These are phyloP conservation scores for Pezicula neosporulosa DNA, from an alignment of 2,329 filamentous ascomycete species.

Conservation along the genomic window DNA sequence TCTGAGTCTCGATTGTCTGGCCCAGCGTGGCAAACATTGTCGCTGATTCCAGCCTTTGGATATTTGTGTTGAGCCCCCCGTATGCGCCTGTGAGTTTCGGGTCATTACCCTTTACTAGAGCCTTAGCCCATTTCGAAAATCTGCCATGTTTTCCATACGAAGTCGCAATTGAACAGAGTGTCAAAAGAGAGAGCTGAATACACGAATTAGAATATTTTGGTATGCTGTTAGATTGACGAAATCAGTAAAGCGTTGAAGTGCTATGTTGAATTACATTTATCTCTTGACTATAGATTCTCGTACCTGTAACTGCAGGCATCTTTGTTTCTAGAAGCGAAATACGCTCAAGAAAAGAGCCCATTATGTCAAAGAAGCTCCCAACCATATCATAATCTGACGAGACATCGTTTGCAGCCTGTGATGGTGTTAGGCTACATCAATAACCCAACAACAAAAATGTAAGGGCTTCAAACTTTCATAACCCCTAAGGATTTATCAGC, in stretches of 20 bases:
- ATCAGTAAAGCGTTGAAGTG: no score
- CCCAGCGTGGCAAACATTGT: conserved; percentile 31
- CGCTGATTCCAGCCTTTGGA: conserved; percentile 27
- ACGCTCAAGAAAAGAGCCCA: conserved; percentile 33
- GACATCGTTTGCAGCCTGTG: conserved; percentile 19
- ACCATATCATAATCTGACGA: conserved; percentile 36
- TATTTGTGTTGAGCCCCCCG: conserved; percentile 23
- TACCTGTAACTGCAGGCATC: conserved; percentile 16
- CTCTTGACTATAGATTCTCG: no score
- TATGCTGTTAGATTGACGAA: conserved; percentile 11
- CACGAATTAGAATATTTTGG: conserved; percentile 32
- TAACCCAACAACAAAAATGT: no score
- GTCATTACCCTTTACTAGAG: conserved; percentile 29
- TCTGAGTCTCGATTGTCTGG: conserved; percentile 23
- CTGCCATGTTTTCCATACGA: conserved; percentile 26
- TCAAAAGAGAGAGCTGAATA: conserved; percentile 31
- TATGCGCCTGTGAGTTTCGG: conserved; percentile 28
- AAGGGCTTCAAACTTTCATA: no score
- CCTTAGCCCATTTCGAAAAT: conserved; percentile 17
- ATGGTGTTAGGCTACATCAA: no score
- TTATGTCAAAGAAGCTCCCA: conserved; percentile 35
- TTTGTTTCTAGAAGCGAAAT: conserved; percentile 30
- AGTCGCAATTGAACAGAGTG: conserved; percentile 30
- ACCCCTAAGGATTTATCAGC: no score
- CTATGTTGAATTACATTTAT: no score